phyloP scores from a whole-genome alignment of 2,329 filamentous ascomycete genomes.

The Xylariaceae sp. region DNA sequence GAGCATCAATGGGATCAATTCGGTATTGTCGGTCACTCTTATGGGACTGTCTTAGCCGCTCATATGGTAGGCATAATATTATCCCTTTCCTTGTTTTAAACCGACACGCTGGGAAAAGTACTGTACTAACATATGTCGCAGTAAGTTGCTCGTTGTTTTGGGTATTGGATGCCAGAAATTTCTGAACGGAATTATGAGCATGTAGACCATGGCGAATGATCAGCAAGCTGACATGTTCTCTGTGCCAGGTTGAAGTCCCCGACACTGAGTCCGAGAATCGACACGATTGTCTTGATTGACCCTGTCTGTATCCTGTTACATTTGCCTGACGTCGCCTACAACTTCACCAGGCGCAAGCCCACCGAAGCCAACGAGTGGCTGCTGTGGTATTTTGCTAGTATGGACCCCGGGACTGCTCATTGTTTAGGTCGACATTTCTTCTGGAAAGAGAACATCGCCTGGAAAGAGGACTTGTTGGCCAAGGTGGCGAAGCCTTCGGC shows the following conservation, averaged over 20 bases:
- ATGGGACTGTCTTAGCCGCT: slow-evolving; percentile 61
- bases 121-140: no score
- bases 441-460: slow-evolving; percentile 68
- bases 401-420: slow-evolving; percentile 64
- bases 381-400: slow-evolving; percentile 68
- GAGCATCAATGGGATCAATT: slow-evolving; percentile 57
- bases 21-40: slow-evolving; percentile 61
- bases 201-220: no score
- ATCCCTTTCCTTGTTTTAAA: no score
- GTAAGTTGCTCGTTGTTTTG: no score
- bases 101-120: no score
- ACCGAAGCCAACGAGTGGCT: slow-evolving; percentile 65
- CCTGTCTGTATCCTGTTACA: slow-evolving; percentile 68
- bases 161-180: no score
- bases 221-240: no score
- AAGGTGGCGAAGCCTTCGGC: slow-evolving; percentile 9
- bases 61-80: slow-evolving; percentile 41
- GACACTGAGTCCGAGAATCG: slow-evolving; percentile 48
- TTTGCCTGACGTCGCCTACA: slow-evolving; percentile 68
- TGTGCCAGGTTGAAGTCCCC: slow-evolving; percentile 42
- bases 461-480: slow-evolving; percentile 61
- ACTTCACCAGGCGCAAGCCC: slow-evolving; percentile 59
- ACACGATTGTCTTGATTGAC: slow-evolving; percentile 49
- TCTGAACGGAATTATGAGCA: no score
- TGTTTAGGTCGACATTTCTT: slow-evolving; percentile 66